Evolutionary conservation across 2,329 filamentous ascomycete genomes (phyloP).

Genomic region (Neurospora crassa): DNA sequence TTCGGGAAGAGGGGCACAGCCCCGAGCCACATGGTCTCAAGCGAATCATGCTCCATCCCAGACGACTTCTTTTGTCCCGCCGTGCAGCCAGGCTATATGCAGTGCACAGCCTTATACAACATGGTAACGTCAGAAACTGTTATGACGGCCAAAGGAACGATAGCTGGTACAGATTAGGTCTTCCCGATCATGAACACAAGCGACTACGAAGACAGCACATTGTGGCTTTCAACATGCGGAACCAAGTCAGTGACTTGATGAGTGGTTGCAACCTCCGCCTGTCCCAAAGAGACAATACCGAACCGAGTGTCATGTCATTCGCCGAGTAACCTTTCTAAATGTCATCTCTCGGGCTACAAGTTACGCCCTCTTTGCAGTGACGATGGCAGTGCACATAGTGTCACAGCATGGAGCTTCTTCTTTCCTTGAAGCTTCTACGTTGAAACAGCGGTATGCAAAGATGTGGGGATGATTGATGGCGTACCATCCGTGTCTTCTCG

Average conservation of each 20-base stretch:
- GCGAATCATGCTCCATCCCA: neutral
- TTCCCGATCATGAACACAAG: neutral
- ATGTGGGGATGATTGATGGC: neutral
- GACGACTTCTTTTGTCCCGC: neutral
- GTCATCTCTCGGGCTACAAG: neutral
- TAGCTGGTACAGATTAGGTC: neutral
- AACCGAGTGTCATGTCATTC: neutral
- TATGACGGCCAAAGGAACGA: neutral
- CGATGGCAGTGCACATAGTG: neutral
- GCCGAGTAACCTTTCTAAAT: neutral
- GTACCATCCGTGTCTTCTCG: neutral
- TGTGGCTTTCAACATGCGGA: neutral
- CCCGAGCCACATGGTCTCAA: neutral
- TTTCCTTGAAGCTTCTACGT: neutral
- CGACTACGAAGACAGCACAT: neutral
- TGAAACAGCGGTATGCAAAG: neutral
- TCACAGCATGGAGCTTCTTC: neutral
- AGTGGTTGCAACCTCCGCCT: neutral
- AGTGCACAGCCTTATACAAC: neutral
- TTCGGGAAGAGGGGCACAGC: neutral
- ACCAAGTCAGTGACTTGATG: neutral
- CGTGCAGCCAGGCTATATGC: neutral
- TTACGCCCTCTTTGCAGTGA: neutral
- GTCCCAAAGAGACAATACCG: neutral
- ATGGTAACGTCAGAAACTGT: neutral